Base-by-base conservation (phyloP, 805 yeast genomes). In the Saccharomycopsis guyanensis region DNA sequence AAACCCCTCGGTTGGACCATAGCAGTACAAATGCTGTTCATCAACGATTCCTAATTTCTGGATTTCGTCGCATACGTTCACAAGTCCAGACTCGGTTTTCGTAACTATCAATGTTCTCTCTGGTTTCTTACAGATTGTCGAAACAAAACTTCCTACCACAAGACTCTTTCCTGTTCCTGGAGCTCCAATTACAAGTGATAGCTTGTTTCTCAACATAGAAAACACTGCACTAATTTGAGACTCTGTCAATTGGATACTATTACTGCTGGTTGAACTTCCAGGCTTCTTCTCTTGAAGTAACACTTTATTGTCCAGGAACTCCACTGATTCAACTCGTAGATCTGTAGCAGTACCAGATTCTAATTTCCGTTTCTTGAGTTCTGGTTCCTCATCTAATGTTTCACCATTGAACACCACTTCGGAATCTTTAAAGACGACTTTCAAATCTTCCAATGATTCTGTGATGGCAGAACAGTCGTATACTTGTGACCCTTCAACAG, bases 81-180 rank as follows among this genome's bases (percentile, higher is more conserved):
- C 42, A 4, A 24, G 8, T 10, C 35, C n/a, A 23, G 18, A 6
- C 15, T 43, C 46, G 13, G 16, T 43, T 19, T 43, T 35, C 3
- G 68, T 49, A 3, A 69, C 45, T 4, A 68, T 50, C 24, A 69
- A 43, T 0, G 58, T 63, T 10, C 57, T 50, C 40, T 64, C 64
- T 10, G 45, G 27, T n/a, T n/a, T n/a, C n/a, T n/a, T n/a, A n/a
- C n/a, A n/a, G n/a, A n/a, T n/a, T n/a, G n/a, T n/a, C n/a, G n/a
- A n/a, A 1, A 63, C 56, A 31, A 47, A 53, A 40, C 57, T 61
- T n/a, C 56, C 54, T 20, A 45, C 42, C 5, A 68, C 34, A 3
- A 52, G 45, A 18, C 53, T 43, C 45, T 67, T 68, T 2, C 75
- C 60, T 1, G 57, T 44, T 15, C 55, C 56, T 13, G 56, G 40